phyloP scores from a whole-genome alignment of 1,284 basidiomycete species.

The Ganoderma leucocontextum region DNA sequence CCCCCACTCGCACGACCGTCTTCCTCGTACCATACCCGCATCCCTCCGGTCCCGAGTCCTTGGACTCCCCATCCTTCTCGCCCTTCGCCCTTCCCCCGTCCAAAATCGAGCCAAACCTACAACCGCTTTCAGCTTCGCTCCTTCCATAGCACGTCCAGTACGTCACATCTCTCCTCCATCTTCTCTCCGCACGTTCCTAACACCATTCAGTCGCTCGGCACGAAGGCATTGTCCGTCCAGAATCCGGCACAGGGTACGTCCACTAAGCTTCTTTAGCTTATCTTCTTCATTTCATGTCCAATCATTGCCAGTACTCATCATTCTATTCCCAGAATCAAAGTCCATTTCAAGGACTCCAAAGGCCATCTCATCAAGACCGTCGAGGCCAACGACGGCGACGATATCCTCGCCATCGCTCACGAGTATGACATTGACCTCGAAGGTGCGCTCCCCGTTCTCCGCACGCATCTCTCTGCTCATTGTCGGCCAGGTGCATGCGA shows the following conservation, averaged over 20 bases:
- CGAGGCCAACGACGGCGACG: conserved; percentile 94
- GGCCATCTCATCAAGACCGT: conserved; percentile 87
- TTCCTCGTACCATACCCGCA: neutral
- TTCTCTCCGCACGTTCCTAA: neutral
- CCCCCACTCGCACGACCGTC: neutral
- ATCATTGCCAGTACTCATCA: conserved; percentile 15
- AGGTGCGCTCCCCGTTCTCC: conserved; percentile 60
- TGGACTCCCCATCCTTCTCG: neutral
- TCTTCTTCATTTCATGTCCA: conserved; percentile 2
- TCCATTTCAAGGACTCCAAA: conserved; percentile 91
- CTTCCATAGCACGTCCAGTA: neutral
- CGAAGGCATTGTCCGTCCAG: conserved; percentile 60
- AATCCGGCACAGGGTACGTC: conserved; percentile 71
- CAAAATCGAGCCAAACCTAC: neutral
- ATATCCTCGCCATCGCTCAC: conserved; percentile 90
- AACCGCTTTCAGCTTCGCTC: neutral
- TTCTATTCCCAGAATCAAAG: conserved; percentile 70
- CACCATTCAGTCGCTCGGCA: conserved; percentile 38
- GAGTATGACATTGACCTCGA: conserved; percentile 98
- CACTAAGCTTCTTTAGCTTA: conserved; percentile 24
- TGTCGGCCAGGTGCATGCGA: conserved; percentile 86
- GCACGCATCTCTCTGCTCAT: neutral
- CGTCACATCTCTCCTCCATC: neutral
- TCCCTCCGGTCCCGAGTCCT: neutral
- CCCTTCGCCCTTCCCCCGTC: neutral